A percentile compares a stretch with the other conserved stretches of the same genome.
phyloP scores from a whole-genome alignment of 306 rosid genomes.

The Cicer cuneatum region DNA sequence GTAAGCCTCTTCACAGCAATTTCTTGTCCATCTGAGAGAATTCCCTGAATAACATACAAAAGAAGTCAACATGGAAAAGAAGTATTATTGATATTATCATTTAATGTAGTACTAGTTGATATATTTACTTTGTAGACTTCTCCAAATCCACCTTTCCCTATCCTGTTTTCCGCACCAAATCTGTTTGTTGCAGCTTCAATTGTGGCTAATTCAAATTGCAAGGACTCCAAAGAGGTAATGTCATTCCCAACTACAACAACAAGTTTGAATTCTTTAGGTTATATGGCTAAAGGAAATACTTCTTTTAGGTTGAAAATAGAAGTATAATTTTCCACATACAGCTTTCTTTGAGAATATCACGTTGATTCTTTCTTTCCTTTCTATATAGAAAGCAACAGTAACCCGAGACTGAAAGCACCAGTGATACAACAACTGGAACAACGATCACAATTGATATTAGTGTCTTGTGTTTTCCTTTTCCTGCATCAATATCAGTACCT shows the following conservation, averaged over 20 bases:
- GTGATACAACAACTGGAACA: conserved; percentile 38
- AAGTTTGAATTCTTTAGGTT: conserved; percentile 31
- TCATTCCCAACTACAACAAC: conserved; percentile 46
- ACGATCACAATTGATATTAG: conserved; percentile 4
- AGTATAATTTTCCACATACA: conserved; percentile 34
- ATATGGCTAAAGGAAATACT: conserved; percentile 22
- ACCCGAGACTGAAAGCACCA: conserved; percentile 40
- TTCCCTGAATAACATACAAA: conserved; percentile 45
- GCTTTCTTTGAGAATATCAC: conserved; percentile 55
- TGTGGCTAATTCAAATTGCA: conserved; percentile 52
- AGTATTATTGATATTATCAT: neutral
- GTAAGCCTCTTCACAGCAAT: conserved; percentile 75
- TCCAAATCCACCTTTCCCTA: conserved; percentile 74
- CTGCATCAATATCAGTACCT: conserved; percentile 44
- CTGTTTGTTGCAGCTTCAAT: conserved; percentile 61
- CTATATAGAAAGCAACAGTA: conserved; percentile 32
- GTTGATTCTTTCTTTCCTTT: conserved; percentile 41
- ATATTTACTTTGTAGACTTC: conserved; percentile 61
- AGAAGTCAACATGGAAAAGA: neutral
- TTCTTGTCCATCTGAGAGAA: conserved; percentile 51
- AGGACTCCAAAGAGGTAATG: conserved; percentile 43
- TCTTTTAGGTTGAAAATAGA: conserved; percentile 7
- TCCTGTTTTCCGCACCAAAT: conserved; percentile 48
- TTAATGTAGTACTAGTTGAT: conserved; percentile 1
- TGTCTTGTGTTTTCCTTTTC: conserved; percentile 43